Percentiles rank a stretch among this genome's conserved stretches.
These are phyloP conservation scores for Skeletonema marinoi DNA, from an alignment of 108 stramenopile genomes.

Conservation along the genomic window DNA sequence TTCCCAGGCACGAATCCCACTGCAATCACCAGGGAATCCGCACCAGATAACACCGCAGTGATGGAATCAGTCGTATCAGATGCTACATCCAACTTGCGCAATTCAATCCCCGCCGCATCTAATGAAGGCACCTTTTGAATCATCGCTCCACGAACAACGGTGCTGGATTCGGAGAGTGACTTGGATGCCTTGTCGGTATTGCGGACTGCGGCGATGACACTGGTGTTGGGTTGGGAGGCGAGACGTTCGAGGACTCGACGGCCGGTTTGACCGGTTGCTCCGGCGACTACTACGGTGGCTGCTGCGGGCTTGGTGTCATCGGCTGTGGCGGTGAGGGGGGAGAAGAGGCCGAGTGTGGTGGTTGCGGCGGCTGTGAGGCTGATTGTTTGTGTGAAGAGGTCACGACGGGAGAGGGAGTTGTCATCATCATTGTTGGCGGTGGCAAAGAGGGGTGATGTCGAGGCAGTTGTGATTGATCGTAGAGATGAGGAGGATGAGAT, in stretches of 20 bases:
- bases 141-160: conserved; percentile 80
- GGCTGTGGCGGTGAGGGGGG: neutral
- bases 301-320: neutral
- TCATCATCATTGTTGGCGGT: neutral
- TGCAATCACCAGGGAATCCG: conserved; percentile 75
- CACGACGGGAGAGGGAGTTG: conserved; percentile 19
- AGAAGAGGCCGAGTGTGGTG: conserved; percentile 16
- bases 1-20: conserved; percentile 80
- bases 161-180: conserved; percentile 55
- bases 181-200: conserved; percentile 74
- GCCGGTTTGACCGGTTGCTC: conserved; percentile 86
- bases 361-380: neutral
- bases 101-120: conserved; percentile 49
- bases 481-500: neutral
- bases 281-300: conserved; percentile 68
- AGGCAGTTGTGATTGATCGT: too few species aligned
- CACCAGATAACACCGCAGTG: conserved; percentile 52
- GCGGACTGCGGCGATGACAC: conserved; percentile 75
- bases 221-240: conserved; percentile 27
- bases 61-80: conserved; percentile 57
- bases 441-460: neutral
- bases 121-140: conserved; percentile 64
- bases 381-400: conserved; percentile 27
- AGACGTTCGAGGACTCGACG: conserved; percentile 75
- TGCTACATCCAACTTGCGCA: conserved; percentile 67